Evolutionary conservation across 2,329 filamentous ascomycete genomes (phyloP).

Genomic region (Phaeosphaeriaceae sp.): DNA sequence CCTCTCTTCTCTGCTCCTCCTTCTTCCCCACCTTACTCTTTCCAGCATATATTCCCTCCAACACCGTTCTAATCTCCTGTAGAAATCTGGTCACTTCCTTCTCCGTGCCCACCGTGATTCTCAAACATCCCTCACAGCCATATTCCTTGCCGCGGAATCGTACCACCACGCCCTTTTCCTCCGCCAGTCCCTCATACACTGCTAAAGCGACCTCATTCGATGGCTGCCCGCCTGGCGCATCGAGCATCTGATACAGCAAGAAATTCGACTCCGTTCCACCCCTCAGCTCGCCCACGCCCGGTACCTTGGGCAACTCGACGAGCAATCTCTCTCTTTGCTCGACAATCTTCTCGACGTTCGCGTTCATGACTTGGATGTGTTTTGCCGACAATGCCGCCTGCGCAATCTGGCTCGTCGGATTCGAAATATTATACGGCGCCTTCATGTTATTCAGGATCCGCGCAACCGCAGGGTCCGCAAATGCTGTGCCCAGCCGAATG

Average conservation of each 20-base stretch:
- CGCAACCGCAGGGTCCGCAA: constrained; percentile 77
- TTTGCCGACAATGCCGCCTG: constrained; percentile 70
- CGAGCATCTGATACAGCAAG: constrained; percentile 85
- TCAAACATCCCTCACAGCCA: constrained; percentile 85
- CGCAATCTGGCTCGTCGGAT: constrained; percentile 83
- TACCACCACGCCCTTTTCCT: constrained; percentile 88
- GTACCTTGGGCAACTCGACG: constrained; percentile 73
- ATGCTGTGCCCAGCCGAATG: constrained; percentile 87
- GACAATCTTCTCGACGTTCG: constrained; percentile 73
- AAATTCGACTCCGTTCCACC: constrained; percentile 89
- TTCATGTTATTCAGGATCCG: constrained; percentile 87
- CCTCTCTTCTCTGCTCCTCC: constrained; percentile 56
- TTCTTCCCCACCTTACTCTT: constrained; percentile 35
- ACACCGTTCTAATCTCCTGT: constrained; percentile 65
- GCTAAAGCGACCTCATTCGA: constrained; percentile 79
- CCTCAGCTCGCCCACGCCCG: constrained; percentile 79
- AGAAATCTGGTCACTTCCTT: constrained; percentile 83
- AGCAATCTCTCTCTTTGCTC: constrained; percentile 80
- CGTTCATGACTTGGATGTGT: constrained; percentile 76
- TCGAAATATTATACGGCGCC: constrained; percentile 94
- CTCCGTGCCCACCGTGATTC: constrained; percentile 92
- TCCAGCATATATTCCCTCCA: constrained; percentile 57
- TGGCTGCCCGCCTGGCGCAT: constrained; percentile 70
- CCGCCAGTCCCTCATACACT: constrained; percentile 85
- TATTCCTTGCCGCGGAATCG: constrained; percentile 92